These are phyloP conservation scores for Petrea volubilis DNA, from an alignment of 257 asterid genomes.

Conservation along the genomic window DNA sequence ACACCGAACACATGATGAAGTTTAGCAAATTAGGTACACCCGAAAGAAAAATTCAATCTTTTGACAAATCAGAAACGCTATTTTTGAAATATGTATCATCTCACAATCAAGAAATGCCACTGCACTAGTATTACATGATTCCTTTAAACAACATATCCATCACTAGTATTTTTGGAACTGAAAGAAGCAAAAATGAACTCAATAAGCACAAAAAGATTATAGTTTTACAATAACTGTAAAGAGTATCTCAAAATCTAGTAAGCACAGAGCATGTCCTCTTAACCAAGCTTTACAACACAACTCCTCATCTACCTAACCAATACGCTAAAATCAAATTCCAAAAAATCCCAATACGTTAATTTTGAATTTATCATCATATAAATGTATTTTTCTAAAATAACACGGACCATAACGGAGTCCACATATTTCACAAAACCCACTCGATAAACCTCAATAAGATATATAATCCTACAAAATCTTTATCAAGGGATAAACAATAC, in stretches of 20 bases:
- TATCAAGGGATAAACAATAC: not conserved
- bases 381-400: not conserved
- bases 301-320: not conserved
- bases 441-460: not conserved
- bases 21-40: not conserved
- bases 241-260: not conserved
- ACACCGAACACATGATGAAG: not conserved
- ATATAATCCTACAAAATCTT: not conserved
- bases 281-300: not conserved
- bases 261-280: not conserved
- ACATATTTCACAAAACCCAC: not conserved
- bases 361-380: not conserved
- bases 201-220: not conserved
- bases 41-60: not conserved
- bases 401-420: not conserved
- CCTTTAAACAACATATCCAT: not conserved
- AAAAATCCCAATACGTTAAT: not conserved
- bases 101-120: conserved; percentile 10
- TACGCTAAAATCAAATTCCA: not conserved
- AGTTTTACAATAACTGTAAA: not conserved
- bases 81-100: not conserved
- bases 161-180: not conserved
- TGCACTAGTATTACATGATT: not conserved
- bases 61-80: not conserved
- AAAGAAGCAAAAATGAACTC: too few species aligned